A percentile compares a stretch with the other conserved stretches of the same genome.
Conservation (phyloP, 2,329 filamentous ascomycete species). For the Penicillium brasilianum region DNA sequence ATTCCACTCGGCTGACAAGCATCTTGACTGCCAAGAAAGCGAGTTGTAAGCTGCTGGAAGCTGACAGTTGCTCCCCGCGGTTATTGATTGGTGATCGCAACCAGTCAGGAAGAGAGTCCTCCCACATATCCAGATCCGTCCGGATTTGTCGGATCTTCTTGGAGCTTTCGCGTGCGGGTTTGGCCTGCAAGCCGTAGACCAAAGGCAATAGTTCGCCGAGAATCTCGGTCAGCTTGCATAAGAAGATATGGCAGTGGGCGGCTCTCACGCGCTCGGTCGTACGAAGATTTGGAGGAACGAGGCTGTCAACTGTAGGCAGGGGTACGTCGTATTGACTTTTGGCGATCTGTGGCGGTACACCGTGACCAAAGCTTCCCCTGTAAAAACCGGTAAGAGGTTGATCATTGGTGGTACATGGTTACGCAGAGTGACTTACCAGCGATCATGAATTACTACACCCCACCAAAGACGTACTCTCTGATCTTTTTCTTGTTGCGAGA, state of each 20-base stretch:
- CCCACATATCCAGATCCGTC: slow-evolving; percentile 53
- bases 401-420: not conserved
- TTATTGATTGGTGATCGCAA: slow-evolving; percentile 42
- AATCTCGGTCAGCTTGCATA: slow-evolving; percentile 57
- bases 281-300: slow-evolving; percentile 43
- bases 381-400: slow-evolving; percentile 24
- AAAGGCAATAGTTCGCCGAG: slow-evolving; percentile 53
- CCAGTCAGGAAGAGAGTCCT: slow-evolving; percentile 52
- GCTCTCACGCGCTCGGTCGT: slow-evolving; percentile 51
- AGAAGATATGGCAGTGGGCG: slow-evolving; percentile 57
- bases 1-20: slow-evolving; percentile 53
- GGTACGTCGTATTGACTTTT: slow-evolving; percentile 63
- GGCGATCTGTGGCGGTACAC: slow-evolving; percentile 59
- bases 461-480: slow-evolving; percentile 61
- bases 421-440: slow-evolving; percentile 47
- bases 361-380: slow-evolving; percentile 61
- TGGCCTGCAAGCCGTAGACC: slow-evolving; percentile 52
- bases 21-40: slow-evolving; percentile 53
- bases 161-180: slow-evolving; percentile 49
- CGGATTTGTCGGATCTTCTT: slow-evolving; percentile 53
- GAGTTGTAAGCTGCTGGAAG: slow-evolving; percentile 52
- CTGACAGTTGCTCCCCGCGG: slow-evolving; percentile 43
- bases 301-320: slow-evolving; percentile 53
- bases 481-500: slow-evolving; percentile 57
- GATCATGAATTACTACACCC: slow-evolving; percentile 62